A percentile compares a stretch with the other conserved stretches of the same genome.
phyloP scores from a whole-genome alignment of 345 rosid genomes.

The Combretum micranthum region DNA sequence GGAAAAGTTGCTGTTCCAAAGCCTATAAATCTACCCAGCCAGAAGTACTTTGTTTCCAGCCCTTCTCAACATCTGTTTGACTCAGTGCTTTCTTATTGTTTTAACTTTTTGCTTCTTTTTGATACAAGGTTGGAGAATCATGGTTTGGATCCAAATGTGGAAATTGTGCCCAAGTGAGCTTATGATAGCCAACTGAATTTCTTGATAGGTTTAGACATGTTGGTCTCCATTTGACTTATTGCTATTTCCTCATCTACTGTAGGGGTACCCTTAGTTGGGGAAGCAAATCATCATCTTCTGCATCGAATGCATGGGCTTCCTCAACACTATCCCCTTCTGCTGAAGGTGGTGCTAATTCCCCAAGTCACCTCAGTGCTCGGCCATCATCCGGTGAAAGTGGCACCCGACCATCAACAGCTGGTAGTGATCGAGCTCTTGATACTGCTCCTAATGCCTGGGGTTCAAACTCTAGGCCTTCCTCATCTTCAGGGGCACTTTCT shows the following conservation, averaged over 20 bases:
- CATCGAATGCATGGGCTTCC: constrained; percentile 90
- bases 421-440: constrained; percentile 75
- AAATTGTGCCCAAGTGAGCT: constrained; percentile 98
- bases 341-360: constrained; percentile 73
- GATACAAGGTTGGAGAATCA: constrained; percentile 88
- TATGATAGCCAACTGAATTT: background rate
- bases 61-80: background rate
- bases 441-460: constrained; percentile 54
- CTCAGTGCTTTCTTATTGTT: constrained; percentile 5
- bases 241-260: constrained; percentile 8
- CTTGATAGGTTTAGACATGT: background rate
- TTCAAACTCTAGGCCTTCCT: constrained; percentile 86
- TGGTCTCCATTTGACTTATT: background rate
- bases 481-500: constrained; percentile 81
- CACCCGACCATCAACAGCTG: constrained; percentile 90
- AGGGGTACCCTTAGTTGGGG: constrained; percentile 99
- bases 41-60: constrained; percentile 46
- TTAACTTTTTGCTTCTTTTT: constrained; percentile 8
- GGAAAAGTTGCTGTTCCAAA: constrained; percentile 97
- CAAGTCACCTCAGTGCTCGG: constrained; percentile 68
- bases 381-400: constrained; percentile 97
- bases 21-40: constrained; percentile 96
- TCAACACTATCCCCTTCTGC: constrained; percentile 58
- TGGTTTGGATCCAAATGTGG: constrained; percentile 93
- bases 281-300: constrained; percentile 56